Evolutionary conservation across 148 eudicot genomes (phyloP).

Genomic region (Polygonum maritimum): DNA sequence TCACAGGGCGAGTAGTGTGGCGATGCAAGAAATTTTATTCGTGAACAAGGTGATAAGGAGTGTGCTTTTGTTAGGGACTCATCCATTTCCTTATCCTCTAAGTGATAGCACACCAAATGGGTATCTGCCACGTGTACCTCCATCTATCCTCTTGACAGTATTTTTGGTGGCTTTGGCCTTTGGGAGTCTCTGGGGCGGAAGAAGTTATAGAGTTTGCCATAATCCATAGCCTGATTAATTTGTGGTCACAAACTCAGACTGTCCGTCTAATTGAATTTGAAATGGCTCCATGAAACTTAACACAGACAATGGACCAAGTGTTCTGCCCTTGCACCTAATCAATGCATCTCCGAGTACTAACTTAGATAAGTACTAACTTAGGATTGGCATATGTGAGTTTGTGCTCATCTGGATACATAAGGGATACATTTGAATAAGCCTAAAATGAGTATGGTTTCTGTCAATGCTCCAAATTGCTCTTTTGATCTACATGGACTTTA

Average conservation of each 20-base stretch:
- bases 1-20: conserved; percentile 13
- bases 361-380: too few relatives aligned
- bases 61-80: conserved; percentile 2
- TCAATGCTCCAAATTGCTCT: too few relatives aligned
- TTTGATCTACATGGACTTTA: too few relatives aligned
- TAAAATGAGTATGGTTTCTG: too few relatives aligned
- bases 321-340: too few relatives aligned
- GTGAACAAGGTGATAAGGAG: background rate
- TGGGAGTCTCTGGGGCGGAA: background rate
- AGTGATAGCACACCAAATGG: conserved; percentile 26
- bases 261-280: background rate
- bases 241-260: background rate
- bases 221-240: background rate
- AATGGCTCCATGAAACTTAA: too few relatives aligned
- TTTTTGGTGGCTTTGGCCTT: conserved; percentile 18
- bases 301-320: too few relatives aligned
- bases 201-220: background rate
- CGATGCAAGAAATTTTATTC: conserved; percentile 1
- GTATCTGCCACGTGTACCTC: conserved; percentile 30
- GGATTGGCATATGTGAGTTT: too few relatives aligned
- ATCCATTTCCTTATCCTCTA: conserved; percentile 47
- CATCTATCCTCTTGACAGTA: conserved; percentile 18
- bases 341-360: too few relatives aligned
- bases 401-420: too few relatives aligned
- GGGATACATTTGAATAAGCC: too few relatives aligned